Conservation (phyloP, 306 rosid genomes). For the Albizia julibrissin region DNA sequence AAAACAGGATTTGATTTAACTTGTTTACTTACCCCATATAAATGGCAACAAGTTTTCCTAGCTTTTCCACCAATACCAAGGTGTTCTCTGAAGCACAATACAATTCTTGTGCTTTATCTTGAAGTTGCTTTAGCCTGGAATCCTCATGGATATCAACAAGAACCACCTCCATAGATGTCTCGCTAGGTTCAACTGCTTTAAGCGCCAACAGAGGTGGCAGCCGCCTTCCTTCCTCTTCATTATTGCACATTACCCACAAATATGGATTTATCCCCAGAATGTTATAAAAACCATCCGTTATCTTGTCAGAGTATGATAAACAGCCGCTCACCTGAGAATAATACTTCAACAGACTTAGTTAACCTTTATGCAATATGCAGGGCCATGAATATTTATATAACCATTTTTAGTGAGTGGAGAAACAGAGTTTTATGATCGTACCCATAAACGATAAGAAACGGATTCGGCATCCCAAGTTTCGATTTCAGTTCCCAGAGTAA, state of each 20-base stretch:
- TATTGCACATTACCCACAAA: slow-evolving; percentile 92
- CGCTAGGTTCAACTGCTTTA: slow-evolving; percentile 66
- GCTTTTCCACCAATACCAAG: slow-evolving; percentile 71
- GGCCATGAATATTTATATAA: neutral
- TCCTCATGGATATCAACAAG: slow-evolving; percentile 73
- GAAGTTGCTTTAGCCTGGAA: slow-evolving; percentile 76
- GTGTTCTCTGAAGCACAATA: slow-evolving; percentile 75
- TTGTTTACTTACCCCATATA: slow-evolving; percentile 77
- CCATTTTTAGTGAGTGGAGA: neutral
- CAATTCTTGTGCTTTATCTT: slow-evolving; percentile 84
- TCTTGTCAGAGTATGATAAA: slow-evolving; percentile 91
- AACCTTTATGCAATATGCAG: neutral
- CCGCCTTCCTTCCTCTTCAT: slow-evolving; percentile 62
- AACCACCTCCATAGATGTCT: slow-evolving; percentile 77
- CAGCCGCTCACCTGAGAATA: slow-evolving; percentile 84
- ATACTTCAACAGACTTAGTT: neutral
- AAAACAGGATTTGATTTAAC: neutral
- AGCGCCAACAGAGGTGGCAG: slow-evolving; percentile 79
- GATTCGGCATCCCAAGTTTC: slow-evolving; percentile 69
- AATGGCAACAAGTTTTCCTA: slow-evolving; percentile 90
- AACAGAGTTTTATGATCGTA: slow-evolving; percentile 26
- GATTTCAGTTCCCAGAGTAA: slow-evolving; percentile 45
- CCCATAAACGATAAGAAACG: slow-evolving; percentile 95
- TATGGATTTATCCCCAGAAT: slow-evolving; percentile 97
- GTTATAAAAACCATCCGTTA: slow-evolving; percentile 90